Evolutionary conservation across 208 protist species (phyloP).

Genomic region (Trichomonas vaginalis): DNA sequence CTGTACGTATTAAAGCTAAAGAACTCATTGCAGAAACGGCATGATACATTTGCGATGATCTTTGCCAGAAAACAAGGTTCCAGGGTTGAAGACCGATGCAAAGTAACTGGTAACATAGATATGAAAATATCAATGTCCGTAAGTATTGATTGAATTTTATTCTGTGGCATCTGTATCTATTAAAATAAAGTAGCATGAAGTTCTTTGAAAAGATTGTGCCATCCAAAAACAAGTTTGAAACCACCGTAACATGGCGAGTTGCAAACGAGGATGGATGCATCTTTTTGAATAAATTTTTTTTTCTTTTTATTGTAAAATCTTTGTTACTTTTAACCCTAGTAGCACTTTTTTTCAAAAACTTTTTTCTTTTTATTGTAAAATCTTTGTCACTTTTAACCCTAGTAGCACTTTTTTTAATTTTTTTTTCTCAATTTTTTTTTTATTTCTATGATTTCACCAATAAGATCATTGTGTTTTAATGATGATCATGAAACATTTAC

Average conservation of each 20-base stretch:
- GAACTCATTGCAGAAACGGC: background rate
- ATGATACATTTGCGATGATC: background rate
- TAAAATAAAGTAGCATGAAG: background rate
- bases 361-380: too few species aligned
- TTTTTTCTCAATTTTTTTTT: too few species aligned
- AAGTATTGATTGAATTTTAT: background rate
- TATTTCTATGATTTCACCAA: slow-evolving; percentile 16
- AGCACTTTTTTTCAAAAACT: too few species aligned
- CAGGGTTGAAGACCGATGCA: background rate
- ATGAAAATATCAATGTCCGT: background rate
- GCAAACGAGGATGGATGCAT: background rate
- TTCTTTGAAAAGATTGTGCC: background rate
- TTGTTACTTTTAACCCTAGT: too few species aligned
- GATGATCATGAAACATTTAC: slow-evolving; percentile 18
- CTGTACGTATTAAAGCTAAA: background rate
- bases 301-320: too few species aligned
- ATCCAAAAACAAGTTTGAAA: background rate
- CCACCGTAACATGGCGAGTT: background rate
- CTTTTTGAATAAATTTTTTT: too few species aligned
- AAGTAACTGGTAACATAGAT: background rate
- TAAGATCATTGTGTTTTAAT: background rate
- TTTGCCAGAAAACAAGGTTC: background rate
- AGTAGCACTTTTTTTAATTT: too few species aligned
- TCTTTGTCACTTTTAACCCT: too few species aligned
- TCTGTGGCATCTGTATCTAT: background rate